Evolutionary conservation across 495 filamentous ascomycete species (phyloP).

Genomic region (Penicillium roqueforti): DNA sequence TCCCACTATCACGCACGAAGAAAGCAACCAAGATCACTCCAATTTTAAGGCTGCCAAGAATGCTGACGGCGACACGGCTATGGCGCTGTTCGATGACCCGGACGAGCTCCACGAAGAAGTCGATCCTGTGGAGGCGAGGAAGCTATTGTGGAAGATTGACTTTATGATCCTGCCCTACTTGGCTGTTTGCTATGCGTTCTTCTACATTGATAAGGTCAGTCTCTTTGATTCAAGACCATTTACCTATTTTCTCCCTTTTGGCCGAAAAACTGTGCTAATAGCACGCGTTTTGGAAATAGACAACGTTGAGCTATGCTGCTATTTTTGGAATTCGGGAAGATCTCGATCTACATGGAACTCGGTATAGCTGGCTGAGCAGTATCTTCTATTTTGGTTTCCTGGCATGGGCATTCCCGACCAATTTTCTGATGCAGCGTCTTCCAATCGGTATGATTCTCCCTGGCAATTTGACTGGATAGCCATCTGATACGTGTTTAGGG

Average conservation of each 20-base stretch:
- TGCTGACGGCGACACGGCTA: conserved; percentile 42
- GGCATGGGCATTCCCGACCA: conserved; percentile 47
- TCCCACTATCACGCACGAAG: conserved; percentile 25
- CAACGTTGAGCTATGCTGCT: conserved; percentile 54
- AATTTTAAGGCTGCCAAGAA: conserved; percentile 29
- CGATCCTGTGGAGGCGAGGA: conserved; percentile 46
- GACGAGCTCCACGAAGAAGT: conserved; percentile 43
- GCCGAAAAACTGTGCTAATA: conserved; percentile 17
- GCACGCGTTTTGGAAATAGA: conserved; percentile 38
- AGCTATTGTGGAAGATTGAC: conserved; percentile 53
- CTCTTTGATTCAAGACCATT: conserved; percentile 9
- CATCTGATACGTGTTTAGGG: conserved; percentile 24
- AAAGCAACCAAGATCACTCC: conserved; percentile 19
- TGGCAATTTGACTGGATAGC: not conserved
- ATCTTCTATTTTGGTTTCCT: conserved; percentile 53
- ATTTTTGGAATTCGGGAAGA: conserved; percentile 55
- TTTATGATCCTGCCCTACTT: conserved; percentile 48
- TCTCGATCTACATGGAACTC: conserved; percentile 41
- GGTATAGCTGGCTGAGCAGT: conserved; percentile 49
- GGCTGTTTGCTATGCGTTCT: conserved; percentile 57
- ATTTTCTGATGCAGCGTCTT: conserved; percentile 54
- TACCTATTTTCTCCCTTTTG: conserved; percentile 12
- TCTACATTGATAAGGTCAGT: conserved; percentile 52
- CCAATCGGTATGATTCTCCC: conserved; percentile 40
- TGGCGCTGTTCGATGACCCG: conserved; percentile 41